These are phyloP conservation scores for Flaveria linearis DNA, from an alignment of 129 eudicot species.

Conservation along the genomic window DNA sequence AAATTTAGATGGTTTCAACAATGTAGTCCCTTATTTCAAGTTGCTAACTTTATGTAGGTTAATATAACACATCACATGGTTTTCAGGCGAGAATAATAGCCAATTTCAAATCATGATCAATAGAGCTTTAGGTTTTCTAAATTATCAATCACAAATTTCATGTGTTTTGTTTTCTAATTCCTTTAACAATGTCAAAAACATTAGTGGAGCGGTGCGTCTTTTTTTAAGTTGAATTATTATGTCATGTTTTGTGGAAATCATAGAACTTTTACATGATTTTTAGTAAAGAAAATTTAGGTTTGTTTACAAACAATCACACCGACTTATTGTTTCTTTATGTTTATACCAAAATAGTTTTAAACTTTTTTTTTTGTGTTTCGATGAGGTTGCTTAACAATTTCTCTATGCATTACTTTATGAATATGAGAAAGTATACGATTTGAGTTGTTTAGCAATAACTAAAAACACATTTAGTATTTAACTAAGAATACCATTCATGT, in stretches of 20 bases:
- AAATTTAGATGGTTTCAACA: background rate
- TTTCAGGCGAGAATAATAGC: background rate
- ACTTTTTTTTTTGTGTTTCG: background rate
- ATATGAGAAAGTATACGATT: background rate
- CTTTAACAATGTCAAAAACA: background rate
- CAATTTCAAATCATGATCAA: background rate
- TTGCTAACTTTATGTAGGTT: background rate
- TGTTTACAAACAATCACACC: background rate
- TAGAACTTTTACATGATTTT: background rate
- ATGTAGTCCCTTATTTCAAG: background rate
- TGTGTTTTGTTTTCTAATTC: no score
- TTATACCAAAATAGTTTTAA: background rate
- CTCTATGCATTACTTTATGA: background rate
- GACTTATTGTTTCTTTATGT: background rate
- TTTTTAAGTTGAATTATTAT: background rate
- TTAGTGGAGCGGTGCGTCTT: background rate
- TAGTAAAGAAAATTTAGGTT: background rate
- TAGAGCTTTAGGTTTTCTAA: background rate
- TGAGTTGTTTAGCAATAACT: background rate
- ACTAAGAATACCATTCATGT: background rate
- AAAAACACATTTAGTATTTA: background rate
- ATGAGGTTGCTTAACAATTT: background rate
- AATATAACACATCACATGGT: background rate
- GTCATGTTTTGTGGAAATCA: background rate
- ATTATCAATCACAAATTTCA: background rate